A percentile compares a stretch with the other conserved stretches of the same genome.
Evolutionary conservation across 2,329 filamentous ascomycete genomes (phyloP).

Genomic region (Colletotrichum brevisporum): DNA sequence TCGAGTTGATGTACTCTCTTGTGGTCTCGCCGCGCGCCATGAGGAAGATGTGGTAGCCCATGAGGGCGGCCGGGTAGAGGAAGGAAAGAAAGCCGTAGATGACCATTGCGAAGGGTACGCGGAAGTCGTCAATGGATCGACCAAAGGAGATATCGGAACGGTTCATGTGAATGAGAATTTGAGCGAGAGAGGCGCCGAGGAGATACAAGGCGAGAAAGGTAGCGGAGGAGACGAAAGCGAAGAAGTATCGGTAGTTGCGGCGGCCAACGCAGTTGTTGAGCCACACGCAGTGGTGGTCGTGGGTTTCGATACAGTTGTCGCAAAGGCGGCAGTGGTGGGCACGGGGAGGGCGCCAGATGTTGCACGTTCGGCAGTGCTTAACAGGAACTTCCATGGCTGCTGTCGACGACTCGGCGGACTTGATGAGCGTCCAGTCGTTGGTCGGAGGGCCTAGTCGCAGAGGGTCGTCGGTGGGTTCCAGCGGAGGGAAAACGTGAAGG

Average conservation of each 20-base stretch:
- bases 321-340: conserved; percentile 97
- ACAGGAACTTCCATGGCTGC: conserved; percentile 98
- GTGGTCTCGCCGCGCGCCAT: conserved; percentile 95
- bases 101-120: conserved; percentile 89
- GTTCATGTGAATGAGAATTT: conserved; percentile 80
- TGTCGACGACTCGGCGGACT: conserved; percentile 79
- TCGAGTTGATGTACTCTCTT: conserved; percentile 93
- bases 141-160: conserved; percentile 77
- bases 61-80: conserved; percentile 86
- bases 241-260: conserved; percentile 98
- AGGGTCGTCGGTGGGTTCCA: conserved; percentile 83
- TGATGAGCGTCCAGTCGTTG: conserved; percentile 94
- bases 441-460: conserved; percentile 85
- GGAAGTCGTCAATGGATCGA: conserved; percentile 76
- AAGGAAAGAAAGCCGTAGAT: conserved; percentile 83
- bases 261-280: conserved; percentile 98
- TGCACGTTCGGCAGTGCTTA: conserved; percentile 98
- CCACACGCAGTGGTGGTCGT: conserved; percentile 99
- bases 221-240: conserved; percentile 87
- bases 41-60: conserved; percentile 91
- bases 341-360: conserved; percentile 95
- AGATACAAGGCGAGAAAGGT: conserved; percentile 84
- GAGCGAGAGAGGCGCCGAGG: conserved; percentile 82
- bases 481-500: conserved; percentile 87
- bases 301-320: conserved; percentile 96